Evolutionary conservation across 768 basidiomycete species (phyloP), one percentile per base, ranked within the genome.

Genomic region (Panellus pusillus): DNA sequence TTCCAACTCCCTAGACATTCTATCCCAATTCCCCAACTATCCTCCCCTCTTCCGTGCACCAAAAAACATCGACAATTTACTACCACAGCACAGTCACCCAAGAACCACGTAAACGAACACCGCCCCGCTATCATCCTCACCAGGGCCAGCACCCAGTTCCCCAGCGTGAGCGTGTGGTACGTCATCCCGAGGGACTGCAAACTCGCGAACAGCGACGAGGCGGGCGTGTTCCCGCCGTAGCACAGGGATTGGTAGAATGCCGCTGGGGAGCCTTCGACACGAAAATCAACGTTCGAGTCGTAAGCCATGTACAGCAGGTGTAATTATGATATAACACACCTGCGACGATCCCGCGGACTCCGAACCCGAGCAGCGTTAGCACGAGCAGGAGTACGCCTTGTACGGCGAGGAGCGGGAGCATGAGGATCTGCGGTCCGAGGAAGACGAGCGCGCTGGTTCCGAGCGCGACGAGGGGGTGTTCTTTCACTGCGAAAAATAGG

Each of bases 61-160:
- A n/a, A n/a, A n/a, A n/a, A n/a, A n/a, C n/a, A n/a, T n/a, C n/a
- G n/a, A n/a, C n/a, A n/a, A n/a, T n/a, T n/a, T n/a, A n/a, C n/a
- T n/a, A 44, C 42, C 42, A 44, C 42, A 19, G 9, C 12, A 20
- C 19, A 8, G 19, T 20, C 18, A 44, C 42, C 18, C 42, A 18
- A 40, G 15, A 7, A 19, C 39, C 14, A 67, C 52, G 38, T 66
- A 66, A 4, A 56, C 32, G 27, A 55, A 61, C 15, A 65, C 6
- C 14, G 32, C 39, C 57, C 63, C 18, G 65, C 65, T 9, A 55
- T 2, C 32, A 64, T 24, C 38, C 68, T 61, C 31, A 67, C 73
- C 8, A 84, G 61, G 49, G 88, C 80, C 17, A 90, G 59, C 20
- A 91, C 74, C 28, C 83, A 74, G 63, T 86, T 84, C 65, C 87